Evolutionary conservation across 2,329 filamentous ascomycete genomes (phyloP).

Genomic region (Setomelanomma holmii): DNA sequence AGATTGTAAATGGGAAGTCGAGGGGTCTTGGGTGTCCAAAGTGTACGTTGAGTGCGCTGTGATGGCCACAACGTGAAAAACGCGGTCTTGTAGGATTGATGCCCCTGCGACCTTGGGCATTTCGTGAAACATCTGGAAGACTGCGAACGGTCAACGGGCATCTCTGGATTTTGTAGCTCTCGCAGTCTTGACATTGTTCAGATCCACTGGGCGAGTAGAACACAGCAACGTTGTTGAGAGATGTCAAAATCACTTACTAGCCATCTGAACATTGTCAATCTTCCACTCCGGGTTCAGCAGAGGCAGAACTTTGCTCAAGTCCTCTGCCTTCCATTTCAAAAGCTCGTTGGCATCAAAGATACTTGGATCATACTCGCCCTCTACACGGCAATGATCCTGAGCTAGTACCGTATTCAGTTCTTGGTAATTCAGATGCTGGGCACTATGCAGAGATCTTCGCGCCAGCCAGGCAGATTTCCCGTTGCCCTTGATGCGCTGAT

Average conservation of each 20-base stretch:
- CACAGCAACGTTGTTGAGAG: too few relatives aligned
- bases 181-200: neutral
- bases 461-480: constrained; percentile 67
- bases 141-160: constrained; percentile 14
- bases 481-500: constrained; percentile 23
- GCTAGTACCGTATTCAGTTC: constrained; percentile 70
- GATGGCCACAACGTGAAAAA: constrained; percentile 72
- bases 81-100: constrained; percentile 66
- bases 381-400: constrained; percentile 63
- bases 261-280: constrained; percentile 46
- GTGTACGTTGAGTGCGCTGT: constrained; percentile 46
- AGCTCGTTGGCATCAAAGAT: constrained; percentile 59
- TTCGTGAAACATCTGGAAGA: constrained; percentile 72
- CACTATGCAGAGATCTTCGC: constrained; percentile 62
- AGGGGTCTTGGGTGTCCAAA: constrained; percentile 12
- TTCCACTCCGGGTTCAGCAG: constrained; percentile 22
- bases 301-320: constrained; percentile 30
- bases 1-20: constrained; percentile 52
- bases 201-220: too few relatives aligned
- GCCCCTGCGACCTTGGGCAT: constrained; percentile 52
- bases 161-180: too few relatives aligned
- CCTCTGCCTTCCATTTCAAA: constrained; percentile 50
- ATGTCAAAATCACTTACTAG: constrained; percentile 41
- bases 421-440: constrained; percentile 58
- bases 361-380: constrained; percentile 65